A percentile compares a stretch with the other conserved stretches of the same genome.
Evolutionary conservation across 441 rosid species (phyloP).

Genomic region (Gossypium gossypioides): DNA sequence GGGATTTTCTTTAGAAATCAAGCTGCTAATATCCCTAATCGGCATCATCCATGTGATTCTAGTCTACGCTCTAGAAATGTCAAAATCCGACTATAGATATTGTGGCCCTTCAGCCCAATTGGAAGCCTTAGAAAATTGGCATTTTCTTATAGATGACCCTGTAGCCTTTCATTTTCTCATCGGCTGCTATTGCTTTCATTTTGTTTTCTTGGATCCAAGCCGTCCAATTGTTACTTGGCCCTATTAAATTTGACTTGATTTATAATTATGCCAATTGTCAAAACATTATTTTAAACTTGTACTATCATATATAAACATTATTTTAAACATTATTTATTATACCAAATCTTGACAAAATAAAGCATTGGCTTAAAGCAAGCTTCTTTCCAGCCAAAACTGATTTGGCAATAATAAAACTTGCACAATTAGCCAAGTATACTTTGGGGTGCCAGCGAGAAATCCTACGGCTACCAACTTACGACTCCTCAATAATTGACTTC

Average conservation of each 20-base stretch:
- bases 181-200: not conserved
- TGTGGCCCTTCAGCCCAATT: not conserved
- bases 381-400: not conserved
- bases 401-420: not conserved
- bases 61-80: too few species aligned
- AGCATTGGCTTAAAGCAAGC: not conserved
- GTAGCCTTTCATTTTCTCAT: not conserved
- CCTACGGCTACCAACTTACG: not conserved
- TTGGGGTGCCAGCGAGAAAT: not conserved
- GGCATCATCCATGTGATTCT: too few species aligned
- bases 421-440: not conserved
- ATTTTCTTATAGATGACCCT: not conserved
- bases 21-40: too few species aligned
- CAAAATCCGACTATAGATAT: not conserved
- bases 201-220: not conserved
- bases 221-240: not conserved
- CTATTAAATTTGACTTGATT: not conserved
- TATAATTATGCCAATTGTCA: not conserved
- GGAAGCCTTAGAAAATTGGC: not conserved
- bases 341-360: not conserved
- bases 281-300: not conserved
- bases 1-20: too few species aligned
- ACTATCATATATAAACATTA: not conserved
- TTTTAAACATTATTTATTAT: not conserved
- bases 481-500: not conserved